phyloP scores from a whole-genome alignment of 805 yeast species.

The Sugiyamaella lignohabitans region DNA sequence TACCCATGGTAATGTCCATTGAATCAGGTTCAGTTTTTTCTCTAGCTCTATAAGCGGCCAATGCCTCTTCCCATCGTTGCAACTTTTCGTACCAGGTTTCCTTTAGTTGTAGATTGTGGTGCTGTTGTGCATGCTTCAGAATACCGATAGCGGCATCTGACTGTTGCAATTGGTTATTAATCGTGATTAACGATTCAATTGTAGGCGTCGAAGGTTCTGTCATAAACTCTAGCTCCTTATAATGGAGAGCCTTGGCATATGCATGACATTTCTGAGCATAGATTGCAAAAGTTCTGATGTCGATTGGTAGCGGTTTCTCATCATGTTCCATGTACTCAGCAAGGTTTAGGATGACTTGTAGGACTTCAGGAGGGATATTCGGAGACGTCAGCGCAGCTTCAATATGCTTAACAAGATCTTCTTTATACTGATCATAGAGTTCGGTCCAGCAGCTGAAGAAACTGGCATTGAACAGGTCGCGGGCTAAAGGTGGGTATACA shows the following conservation, averaged over 20 bases:
- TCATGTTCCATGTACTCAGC: conserved; percentile 98
- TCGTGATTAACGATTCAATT: conserved; percentile 83
- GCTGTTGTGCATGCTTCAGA: conserved; percentile 63
- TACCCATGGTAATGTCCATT: conserved; percentile 91
- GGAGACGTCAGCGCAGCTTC: conserved; percentile 85
- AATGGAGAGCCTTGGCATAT: conserved; percentile 93
- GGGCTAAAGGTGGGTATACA: conserved; percentile 79
- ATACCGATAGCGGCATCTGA: conserved; percentile 98
- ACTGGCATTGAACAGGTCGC: conserved; percentile 86
- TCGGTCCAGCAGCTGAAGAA: conserved; percentile 96
- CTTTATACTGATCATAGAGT: conserved; percentile 80
- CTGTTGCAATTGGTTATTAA: conserved; percentile 91
- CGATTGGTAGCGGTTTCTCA: conserved; percentile 86
- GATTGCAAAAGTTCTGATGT: conserved; percentile 82
- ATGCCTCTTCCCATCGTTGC: conserved; percentile 97
- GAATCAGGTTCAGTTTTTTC: conserved; percentile 49
- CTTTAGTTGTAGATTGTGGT: conserved; percentile 68
- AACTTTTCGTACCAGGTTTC: conserved; percentile 98
- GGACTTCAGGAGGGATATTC: conserved; percentile 91
- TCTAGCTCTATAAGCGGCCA: conserved; percentile 79
- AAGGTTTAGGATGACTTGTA: conserved; percentile 78
- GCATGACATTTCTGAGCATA: conserved; percentile 96
- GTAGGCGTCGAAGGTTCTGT: conserved; percentile 90
- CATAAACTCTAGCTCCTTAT: conserved; percentile 89
- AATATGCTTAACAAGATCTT: conserved; percentile 76